Conservation (phyloP, 495 filamentous ascomycete species). For the Thermothielavioides terrestris region DNA sequence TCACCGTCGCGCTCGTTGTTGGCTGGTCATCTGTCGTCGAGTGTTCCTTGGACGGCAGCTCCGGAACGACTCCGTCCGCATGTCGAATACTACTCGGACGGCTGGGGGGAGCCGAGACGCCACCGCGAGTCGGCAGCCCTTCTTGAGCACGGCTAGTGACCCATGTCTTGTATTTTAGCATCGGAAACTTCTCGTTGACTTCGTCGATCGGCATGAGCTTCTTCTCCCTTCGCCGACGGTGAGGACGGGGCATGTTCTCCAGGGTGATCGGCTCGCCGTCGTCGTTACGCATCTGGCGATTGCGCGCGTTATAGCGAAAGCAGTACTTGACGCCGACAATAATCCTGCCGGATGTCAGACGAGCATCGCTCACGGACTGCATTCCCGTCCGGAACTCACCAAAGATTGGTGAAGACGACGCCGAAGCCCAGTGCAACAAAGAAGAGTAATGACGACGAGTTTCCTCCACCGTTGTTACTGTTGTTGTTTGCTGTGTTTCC, state of each 20-base stretch:
- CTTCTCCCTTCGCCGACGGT: conserved; percentile 83
- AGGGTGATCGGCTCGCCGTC: conserved; percentile 84
- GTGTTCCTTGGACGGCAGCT: conserved; percentile 33
- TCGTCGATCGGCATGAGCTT: conserved; percentile 98
- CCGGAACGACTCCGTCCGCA: conserved; percentile 45
- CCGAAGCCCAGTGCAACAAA: conserved; percentile 97
- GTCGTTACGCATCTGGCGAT: conserved; percentile 70
- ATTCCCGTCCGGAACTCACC: conserved; percentile 49
- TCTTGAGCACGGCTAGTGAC: conserved; percentile 70
- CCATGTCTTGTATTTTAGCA: conserved; percentile 95
- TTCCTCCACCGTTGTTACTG: conserved; percentile 31
- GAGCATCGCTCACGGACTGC: background rate
- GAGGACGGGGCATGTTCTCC: conserved; percentile 65
- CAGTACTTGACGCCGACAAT: conserved; percentile 99
- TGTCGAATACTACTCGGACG: conserved; percentile 58
- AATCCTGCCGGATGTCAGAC: conserved; percentile 61
- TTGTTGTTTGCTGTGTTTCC: conserved; percentile 12
- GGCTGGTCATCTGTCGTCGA: conserved; percentile 26
- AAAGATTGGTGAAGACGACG: conserved; percentile 97
- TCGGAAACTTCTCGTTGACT: conserved; percentile 92
- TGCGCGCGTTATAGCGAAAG: conserved; percentile 94
- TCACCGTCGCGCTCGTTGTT: conserved; percentile 22
- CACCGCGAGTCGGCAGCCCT: conserved; percentile 76
- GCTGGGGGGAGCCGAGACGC: conserved; percentile 69
- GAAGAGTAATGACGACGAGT: conserved; percentile 87